Conservation (phyloP, 352 stramenopile genomes). For the Globisporangium radiosum region DNA sequence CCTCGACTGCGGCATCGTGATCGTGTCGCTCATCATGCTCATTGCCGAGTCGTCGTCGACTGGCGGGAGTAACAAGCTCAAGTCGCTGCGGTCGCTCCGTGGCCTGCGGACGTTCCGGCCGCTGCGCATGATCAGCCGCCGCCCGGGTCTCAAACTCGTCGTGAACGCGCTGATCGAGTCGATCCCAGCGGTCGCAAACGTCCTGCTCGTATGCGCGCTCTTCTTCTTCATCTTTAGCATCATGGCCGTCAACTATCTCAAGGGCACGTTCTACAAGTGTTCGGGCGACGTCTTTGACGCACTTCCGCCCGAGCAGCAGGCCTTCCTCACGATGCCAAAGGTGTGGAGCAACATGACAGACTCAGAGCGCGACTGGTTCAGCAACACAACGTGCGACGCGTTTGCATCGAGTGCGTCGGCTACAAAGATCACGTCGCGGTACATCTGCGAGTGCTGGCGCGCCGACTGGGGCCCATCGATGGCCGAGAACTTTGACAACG, state of each 20-base stretch:
- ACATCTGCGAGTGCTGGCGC: conserved; percentile 62
- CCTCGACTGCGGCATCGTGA: conserved; percentile 85
- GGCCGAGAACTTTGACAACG: conserved; percentile 86
- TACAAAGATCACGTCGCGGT: conserved; percentile 45
- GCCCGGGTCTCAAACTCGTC: conserved; percentile 84
- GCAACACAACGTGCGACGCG: conserved; percentile 32
- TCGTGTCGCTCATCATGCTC: conserved; percentile 72
- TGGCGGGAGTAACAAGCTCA: conserved; percentile 34
- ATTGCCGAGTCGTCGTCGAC: conserved; percentile 31
- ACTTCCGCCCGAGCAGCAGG: conserved; percentile 28
- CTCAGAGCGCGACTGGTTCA: conserved; percentile 44
- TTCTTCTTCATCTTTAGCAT: conserved; percentile 96
- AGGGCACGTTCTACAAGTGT: conserved; percentile 86
- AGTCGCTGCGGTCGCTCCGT: conserved; percentile 78
- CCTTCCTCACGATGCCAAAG: conserved; percentile 37
- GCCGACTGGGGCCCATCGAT: conserved; percentile 41
- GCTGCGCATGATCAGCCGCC: conserved; percentile 86
- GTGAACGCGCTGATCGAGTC: conserved; percentile 88
- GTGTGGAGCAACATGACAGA: conserved; percentile 28
- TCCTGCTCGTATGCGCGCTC: conserved; percentile 87
- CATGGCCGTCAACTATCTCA: conserved; percentile 91
- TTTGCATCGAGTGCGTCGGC: conserved; percentile 15
- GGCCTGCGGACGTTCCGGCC: conserved; percentile 84
- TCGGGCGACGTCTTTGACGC: conserved; percentile 45
- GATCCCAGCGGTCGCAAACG: conserved; percentile 87